phyloP scores from a whole-genome alignment of 2,329 filamentous ascomycete genomes.

The Neoascochyta sp. region DNA sequence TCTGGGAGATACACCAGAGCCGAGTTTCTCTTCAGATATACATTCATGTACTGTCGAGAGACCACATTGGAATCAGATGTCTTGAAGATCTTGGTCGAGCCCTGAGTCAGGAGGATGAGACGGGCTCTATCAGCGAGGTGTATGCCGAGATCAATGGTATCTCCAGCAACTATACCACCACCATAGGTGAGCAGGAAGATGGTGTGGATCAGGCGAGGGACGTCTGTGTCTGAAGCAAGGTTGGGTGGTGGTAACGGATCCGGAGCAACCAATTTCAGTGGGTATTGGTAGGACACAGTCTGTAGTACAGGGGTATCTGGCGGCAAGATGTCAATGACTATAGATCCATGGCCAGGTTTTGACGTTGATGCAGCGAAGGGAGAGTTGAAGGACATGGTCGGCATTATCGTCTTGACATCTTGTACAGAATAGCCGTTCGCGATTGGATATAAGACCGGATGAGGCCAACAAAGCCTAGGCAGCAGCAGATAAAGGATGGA shows the following conservation, averaged over 20 bases:
- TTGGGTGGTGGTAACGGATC: slow-evolving; percentile 59
- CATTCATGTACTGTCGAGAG: slow-evolving; percentile 49
- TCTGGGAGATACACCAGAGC: slow-evolving; percentile 72
- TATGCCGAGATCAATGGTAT: slow-evolving; percentile 71
- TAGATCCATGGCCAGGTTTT: slow-evolving; percentile 70
- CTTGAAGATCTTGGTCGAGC: slow-evolving; percentile 95
- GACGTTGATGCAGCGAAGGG: slow-evolving; percentile 74
- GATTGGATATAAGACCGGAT: too few species aligned
- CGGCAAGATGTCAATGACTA: slow-evolving; percentile 70
- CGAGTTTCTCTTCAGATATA: slow-evolving; percentile 47
- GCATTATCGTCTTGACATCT: slow-evolving; percentile 11
- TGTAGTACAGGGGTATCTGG: slow-evolving; percentile 68
- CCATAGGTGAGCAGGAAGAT: slow-evolving; percentile 93
- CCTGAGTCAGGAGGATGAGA: slow-evolving; percentile 61
- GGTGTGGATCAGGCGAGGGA: slow-evolving; percentile 59
- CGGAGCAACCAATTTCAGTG: slow-evolving; percentile 87
- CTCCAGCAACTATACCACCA: slow-evolving; percentile 85
- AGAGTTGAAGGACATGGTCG: slow-evolving; percentile 46
- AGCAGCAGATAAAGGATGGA: too few species aligned
- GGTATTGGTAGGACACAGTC: slow-evolving; percentile 83
- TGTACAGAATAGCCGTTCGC: too few species aligned
- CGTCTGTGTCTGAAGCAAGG: slow-evolving; percentile 5
- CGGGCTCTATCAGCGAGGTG: slow-evolving; percentile 61
- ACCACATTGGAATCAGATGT: slow-evolving; percentile 52
- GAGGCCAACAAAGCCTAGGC: too few species aligned